phyloP scores from a whole-genome alignment of 108 stramenopile species.

The Thalassiosira profunda region DNA sequence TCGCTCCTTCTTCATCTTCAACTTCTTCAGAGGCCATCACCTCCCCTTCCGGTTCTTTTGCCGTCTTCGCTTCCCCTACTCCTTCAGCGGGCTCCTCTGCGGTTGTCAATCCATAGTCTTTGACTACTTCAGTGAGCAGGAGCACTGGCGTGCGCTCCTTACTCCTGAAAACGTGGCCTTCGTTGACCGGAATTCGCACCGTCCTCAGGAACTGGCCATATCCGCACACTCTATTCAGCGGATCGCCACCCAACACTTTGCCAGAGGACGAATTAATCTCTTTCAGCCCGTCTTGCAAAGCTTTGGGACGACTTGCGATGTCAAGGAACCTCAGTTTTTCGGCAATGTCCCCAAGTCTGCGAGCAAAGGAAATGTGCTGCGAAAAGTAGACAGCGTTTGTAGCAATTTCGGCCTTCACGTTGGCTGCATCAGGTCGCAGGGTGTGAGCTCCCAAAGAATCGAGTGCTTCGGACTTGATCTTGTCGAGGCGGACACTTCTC shows the following conservation, averaged over 20 bases:
- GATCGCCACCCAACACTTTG: conserved; percentile 80
- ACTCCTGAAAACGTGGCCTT: conserved; percentile 92
- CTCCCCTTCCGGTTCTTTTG: conserved; percentile 9
- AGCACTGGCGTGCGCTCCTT: conserved; percentile 91
- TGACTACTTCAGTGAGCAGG: conserved; percentile 68
- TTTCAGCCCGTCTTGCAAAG: conserved; percentile 58
- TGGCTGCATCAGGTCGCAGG: conserved; percentile 46
- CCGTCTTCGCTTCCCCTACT: neutral
- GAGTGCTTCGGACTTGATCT: conserved; percentile 39
- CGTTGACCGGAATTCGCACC: conserved; percentile 71
- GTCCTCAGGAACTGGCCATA: conserved; percentile 52
- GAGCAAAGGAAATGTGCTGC: conserved; percentile 77
- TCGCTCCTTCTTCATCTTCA: conserved; percentile 15
- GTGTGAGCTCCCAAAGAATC: conserved; percentile 33
- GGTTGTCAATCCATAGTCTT: conserved; percentile 7
- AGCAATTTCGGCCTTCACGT: conserved; percentile 62
- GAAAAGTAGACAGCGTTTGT: conserved; percentile 88
- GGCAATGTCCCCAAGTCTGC: conserved; percentile 84
- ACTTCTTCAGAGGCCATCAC: neutral
- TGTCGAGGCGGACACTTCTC: conserved; percentile 72
- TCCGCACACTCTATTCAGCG: conserved; percentile 58
- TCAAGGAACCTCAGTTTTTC: conserved; percentile 78
- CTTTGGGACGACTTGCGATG: conserved; percentile 50
- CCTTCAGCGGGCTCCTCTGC: neutral
- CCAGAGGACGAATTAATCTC: conserved; percentile 79